Base-by-base conservation (phyloP, 371 early-diverging fungal species). In the Mortierella sp. region DNA sequence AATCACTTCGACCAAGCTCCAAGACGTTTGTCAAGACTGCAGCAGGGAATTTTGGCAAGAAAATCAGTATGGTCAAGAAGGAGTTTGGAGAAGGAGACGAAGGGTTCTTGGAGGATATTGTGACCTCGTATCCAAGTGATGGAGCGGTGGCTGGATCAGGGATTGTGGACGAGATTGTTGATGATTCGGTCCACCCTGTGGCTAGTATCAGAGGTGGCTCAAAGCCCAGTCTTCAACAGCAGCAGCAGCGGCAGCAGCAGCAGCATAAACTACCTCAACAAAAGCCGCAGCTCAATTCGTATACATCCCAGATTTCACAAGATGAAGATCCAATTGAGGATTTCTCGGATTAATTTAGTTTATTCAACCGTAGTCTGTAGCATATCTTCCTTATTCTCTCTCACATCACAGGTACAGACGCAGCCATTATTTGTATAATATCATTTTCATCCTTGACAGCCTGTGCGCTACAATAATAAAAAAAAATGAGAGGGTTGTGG, bases 51-150 rank as follows among this genome's bases (percentile, higher is more conserved):
- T 81, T 67, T 43, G 79, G 73, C 17, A 61, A 31, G 42, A 64
- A 61, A 32, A 32, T 37, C 34, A 64, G 72, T 15, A 34, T 64
- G 10, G 13, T n/a, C n/a, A 63, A 60, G 32, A 71, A 65, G 45
- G 77, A 77, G 72, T 77, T 77, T 68, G 77, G 77, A 13, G 72
- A 77, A 47, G 77, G 77, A 22, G 77, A 77, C 29, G 77, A 77
- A 22, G 77, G 77, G 32, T 77, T 68, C 40, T 29, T 49, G 34
- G 77, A 77, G 17, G 77, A 77, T 15, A 12, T 66, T 2, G 47
- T 45, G 2, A 28, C 29, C 10, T 15, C 49, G 3, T 15, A 43
- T 19, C 43, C 56, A 2, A 22, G 23, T n/a, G 37, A 29, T 34
- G 42, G 49, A 2, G 28, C 17, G 19, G 51, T 4, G 51, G 26